phyloP scores from a whole-genome alignment of 176 grass and related monocot genomes.

The Calamus simplicifolius region DNA sequence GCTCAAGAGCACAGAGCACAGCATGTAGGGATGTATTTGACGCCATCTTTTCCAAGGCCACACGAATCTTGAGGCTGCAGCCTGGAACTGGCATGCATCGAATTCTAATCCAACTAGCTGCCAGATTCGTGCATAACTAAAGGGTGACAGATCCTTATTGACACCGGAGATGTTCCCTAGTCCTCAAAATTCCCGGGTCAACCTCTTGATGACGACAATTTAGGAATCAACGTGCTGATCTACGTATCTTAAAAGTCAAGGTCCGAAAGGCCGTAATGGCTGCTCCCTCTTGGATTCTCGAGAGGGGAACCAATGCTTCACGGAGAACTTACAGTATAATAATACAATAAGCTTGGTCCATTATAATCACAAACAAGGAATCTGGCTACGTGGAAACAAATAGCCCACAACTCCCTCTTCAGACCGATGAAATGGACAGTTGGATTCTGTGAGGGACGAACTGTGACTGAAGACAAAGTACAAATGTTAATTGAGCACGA shows the following conservation, averaged over 20 bases:
- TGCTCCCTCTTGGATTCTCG: constrained; percentile 19
- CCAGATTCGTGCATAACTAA: constrained; percentile 2
- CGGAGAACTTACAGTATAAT: constrained; percentile 20
- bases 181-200: constrained; percentile 30
- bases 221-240: constrained; percentile 6
- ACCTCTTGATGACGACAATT: constrained; percentile 19
- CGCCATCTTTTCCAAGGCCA: background rate
- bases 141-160: no score
- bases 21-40: background rate
- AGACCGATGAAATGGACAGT: no score
- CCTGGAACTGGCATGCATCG: background rate
- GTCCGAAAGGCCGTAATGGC: background rate
- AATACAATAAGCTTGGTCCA: constrained; percentile 43
- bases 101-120: constrained; percentile 14
- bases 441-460: no score
- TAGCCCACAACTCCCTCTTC: background rate
- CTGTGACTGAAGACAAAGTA: no score
- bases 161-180: no score
- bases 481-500: no score
- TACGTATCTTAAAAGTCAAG: constrained; percentile 1
- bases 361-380: constrained; percentile 7
- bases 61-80: background rate
- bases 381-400: constrained; percentile 30
- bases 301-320: background rate
- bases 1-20: constrained; percentile 19